phyloP scores from a whole-genome alignment of 2,329 filamentous ascomycete genomes.

The Colletotrichum plurivorum region DNA sequence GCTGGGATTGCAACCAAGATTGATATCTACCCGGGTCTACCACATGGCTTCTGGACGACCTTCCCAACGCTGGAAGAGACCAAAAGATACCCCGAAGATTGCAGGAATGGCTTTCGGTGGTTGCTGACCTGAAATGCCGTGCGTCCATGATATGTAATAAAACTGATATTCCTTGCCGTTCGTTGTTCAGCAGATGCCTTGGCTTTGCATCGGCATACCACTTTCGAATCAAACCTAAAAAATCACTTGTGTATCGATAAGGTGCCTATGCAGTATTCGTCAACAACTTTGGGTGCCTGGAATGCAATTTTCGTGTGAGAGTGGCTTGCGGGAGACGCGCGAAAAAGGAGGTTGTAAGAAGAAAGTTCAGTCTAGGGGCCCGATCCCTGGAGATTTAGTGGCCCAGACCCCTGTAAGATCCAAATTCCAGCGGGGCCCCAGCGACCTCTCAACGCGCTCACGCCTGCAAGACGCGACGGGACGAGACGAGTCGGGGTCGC shows the following conservation, averaged over 20 bases:
- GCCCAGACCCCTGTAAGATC: conserved; percentile 24
- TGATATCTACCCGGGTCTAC: conserved; percentile 49
- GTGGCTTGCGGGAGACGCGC: conserved; percentile 18
- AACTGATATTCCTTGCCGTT: too few relatives aligned
- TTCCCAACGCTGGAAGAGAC: conserved; percentile 43
- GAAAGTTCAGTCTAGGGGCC: conserved; percentile 34
- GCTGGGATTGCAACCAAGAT: conserved; percentile 45
- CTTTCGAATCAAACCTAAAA: too few relatives aligned
- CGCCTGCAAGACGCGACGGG: conserved; percentile 32
- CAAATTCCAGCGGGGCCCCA: conserved; percentile 13
- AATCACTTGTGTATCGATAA: too few relatives aligned
- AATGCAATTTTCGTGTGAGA: conserved; percentile 1
- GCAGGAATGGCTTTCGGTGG: conserved; percentile 45
- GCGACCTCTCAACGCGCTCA: conserved; percentile 37
- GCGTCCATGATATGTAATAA: too few relatives aligned
- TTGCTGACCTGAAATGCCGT: conserved; percentile 29
- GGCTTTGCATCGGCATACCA: too few relatives aligned
- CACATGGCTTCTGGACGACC: conserved; percentile 49
- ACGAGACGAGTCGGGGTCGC: conserved; percentile 19
- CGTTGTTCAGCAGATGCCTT: too few relatives aligned
- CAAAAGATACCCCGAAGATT: conserved; percentile 44
- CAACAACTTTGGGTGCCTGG: neutral
- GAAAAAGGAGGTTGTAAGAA: conserved; percentile 28
- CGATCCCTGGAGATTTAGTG: conserved; percentile 19
- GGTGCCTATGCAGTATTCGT: too few relatives aligned